Evolutionary conservation across 352 stramenopile genomes (phyloP), one percentile per base, ranked within the genome.

Genomic region (Globisporangium camurandrum): DNA sequence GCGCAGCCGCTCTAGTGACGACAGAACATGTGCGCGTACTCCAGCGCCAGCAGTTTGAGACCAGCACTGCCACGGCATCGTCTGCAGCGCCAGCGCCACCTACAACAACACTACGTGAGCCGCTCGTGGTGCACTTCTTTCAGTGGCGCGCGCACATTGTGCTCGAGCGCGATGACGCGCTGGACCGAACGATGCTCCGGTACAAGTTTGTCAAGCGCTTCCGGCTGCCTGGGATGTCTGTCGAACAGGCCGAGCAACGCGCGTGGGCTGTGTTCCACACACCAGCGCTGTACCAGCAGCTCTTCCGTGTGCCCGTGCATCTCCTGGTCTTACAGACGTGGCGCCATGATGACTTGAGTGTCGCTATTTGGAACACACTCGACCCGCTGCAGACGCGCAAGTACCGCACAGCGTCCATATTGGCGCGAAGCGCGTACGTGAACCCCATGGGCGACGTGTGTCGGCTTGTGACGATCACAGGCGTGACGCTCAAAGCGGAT

Each of bases 131-230:
- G n/a, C 48, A 38, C 26, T 54, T 54, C 28, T 54, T 54, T 38
- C 38, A 47, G 26, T 48, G 48, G 37, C 16, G 27, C 36, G 11
- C 27, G 14, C n/a, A 38, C 14, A 12, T 54, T 14, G 26, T n/a
- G 5, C 33, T 50, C 19, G 50, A 50, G 20, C 49, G 33, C 17
- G 31, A 50, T 26, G 17, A 43, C 1, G 14, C 16, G 17, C n/a
- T 39, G 16, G 30, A 37, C 11, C 23, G 23, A 17, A 16, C 10
- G 31, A 44, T 56, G 41, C 24, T 45, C 14, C 50, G 41, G 8
- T 57, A 45, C 26, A 30, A 57, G 26, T 57, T 57, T 24, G 24
- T 12, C 24, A 56, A 56, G 42, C 8, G 20, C 12, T 56, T 56
- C 26, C 51, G 34, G 1, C 20, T 41, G 1, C 37, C 51, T 0